Percentiles rank a stretch among this genome's conserved stretches.
These are phyloP conservation scores for Oxyria digyna DNA, from an alignment of 148 eudicot genomes.

Conservation along the genomic window DNA sequence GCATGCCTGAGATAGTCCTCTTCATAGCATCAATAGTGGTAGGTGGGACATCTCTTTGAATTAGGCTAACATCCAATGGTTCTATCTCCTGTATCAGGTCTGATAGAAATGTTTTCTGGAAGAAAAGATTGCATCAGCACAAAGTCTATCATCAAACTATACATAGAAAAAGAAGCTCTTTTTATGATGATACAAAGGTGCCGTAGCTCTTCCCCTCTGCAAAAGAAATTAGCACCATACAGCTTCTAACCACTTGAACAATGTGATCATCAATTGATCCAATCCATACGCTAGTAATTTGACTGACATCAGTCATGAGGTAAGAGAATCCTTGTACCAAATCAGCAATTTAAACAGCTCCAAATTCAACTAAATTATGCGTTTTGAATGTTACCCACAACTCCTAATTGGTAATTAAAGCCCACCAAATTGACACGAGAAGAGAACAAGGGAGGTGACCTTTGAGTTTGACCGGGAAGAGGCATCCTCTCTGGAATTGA, in stretches of 20 bases:
- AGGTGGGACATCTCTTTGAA: constrained; percentile 87
- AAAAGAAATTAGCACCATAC: not conserved
- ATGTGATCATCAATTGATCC: not conserved
- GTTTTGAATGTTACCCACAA: not conserved
- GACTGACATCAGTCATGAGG: not conserved
- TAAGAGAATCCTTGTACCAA: not conserved
- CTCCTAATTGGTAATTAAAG: not conserved
- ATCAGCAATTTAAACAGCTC: not conserved
- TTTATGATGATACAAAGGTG: not conserved
- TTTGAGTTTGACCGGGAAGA: constrained; percentile 39
- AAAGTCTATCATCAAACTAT: not conserved
- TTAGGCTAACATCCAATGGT: constrained; percentile 85
- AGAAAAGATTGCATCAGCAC: constrained; percentile 9
- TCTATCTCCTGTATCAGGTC: constrained; percentile 85
- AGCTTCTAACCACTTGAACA: not conserved
- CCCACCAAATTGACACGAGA: not conserved
- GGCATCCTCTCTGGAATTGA: constrained; percentile 11
- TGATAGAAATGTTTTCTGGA: constrained; percentile 64
- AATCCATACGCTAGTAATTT: too few species aligned
- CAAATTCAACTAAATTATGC: not conserved
- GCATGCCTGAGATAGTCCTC: constrained; percentile 94
- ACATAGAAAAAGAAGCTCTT: not conserved
- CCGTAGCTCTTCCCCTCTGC: not conserved
- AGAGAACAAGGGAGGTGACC: constrained; percentile 17
- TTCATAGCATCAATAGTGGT: constrained; percentile 94